phyloP scores from a whole-genome alignment of 306 rosid species.

The Glycine latifolia region DNA sequence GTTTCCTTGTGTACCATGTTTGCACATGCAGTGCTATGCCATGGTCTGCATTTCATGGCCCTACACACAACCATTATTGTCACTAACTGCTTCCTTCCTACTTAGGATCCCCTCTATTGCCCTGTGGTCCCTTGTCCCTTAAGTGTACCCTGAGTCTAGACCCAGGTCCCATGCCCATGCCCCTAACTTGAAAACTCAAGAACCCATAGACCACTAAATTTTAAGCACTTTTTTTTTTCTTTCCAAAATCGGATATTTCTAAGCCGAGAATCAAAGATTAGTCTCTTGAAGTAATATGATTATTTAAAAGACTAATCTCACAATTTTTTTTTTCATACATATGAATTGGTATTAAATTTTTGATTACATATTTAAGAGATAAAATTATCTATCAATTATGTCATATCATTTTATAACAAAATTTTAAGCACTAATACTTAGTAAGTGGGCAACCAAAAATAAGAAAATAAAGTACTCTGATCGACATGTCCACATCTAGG shows the following conservation, averaged over 20 bases:
- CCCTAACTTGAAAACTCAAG: conserved; percentile 35
- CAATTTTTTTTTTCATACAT: no score
- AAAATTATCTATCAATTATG: no score
- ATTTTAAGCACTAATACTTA: not conserved
- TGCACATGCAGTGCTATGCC: conserved; percentile 63
- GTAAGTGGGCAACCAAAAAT: conserved; percentile 36
- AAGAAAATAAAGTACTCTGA: conserved; percentile 28
- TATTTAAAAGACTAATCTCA: no score
- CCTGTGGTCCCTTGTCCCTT: conserved; percentile 62
- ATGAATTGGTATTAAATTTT: no score
- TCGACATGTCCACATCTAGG: conserved; percentile 42
- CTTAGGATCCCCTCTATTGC: conserved; percentile 59
- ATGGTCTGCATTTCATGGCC: conserved; percentile 45
- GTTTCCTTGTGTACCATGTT: conserved; percentile 59
- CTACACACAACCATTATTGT: conserved; percentile 63
- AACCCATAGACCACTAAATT: conserved; percentile 40
- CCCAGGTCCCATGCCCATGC: conserved; percentile 53
- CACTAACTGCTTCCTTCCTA: conserved; percentile 54
- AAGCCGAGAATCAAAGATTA: no score
- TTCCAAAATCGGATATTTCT: no score
- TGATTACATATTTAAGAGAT: no score
- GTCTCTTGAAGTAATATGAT: no score
- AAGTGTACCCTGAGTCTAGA: conserved; percentile 38
- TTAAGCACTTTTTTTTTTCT: not conserved
- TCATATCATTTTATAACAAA: no score